phyloP scores from a whole-genome alignment of 2,329 filamentous ascomycete genomes.

The Xylariaceae sp. region DNA sequence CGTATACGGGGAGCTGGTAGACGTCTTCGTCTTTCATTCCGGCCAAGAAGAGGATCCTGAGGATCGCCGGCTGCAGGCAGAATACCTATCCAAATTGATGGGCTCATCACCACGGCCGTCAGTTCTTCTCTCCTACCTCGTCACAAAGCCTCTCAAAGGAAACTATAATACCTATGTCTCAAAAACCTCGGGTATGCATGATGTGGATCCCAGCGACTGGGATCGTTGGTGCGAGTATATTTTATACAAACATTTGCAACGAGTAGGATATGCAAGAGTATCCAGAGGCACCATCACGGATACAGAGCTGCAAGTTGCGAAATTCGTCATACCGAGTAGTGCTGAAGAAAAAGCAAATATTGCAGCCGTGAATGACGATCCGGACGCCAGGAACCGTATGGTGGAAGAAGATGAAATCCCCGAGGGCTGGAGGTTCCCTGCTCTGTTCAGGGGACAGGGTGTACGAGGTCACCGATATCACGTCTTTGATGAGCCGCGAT shows the following conservation, averaged over 20 bases:
- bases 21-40: conserved; percentile 97
- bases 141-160: conserved; percentile 82
- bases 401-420: conserved; percentile 71
- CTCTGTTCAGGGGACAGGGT: conserved; percentile 76
- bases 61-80: conserved; percentile 78
- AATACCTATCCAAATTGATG: conserved; percentile 88
- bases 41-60: conserved; percentile 96
- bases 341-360: conserved; percentile 51
- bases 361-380: conserved; percentile 36
- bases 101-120: conserved; percentile 72
- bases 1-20: conserved; percentile 82
- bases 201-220: conserved; percentile 90
- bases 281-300: conserved; percentile 90
- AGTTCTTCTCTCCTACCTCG: conserved; percentile 85
- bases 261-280: conserved; percentile 85
- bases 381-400: conserved; percentile 53
- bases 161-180: conserved; percentile 98
- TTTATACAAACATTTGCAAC: conserved; percentile 80
- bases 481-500: conserved; percentile 88
- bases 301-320: conserved; percentile 93
- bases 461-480: conserved; percentile 89
- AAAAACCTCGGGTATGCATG: conserved; percentile 81
- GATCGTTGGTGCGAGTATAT: conserved; percentile 99
- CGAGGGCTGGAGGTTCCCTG: conserved; percentile 75
- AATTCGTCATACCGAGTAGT: conserved; percentile 78